Conservation (phyloP, 164 flowering plant species). For the Piper longum region DNA sequence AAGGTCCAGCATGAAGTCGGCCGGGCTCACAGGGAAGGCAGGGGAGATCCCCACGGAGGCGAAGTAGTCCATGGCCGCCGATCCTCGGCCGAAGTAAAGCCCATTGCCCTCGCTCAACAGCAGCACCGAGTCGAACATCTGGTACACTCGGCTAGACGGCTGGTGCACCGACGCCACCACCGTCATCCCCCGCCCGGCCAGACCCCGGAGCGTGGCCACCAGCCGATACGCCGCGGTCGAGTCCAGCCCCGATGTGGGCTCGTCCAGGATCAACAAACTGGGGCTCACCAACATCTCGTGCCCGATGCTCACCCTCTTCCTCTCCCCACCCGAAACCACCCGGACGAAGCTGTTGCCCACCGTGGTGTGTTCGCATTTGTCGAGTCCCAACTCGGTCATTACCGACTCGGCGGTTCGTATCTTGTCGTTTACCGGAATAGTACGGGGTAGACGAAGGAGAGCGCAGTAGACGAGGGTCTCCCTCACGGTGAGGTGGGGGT, state of each 20-base stretch:
- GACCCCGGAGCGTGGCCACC: conserved; percentile 28
- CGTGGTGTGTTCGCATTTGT: conserved; percentile 54
- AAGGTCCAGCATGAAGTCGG: conserved; percentile 89
- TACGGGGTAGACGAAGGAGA: conserved; percentile 42
- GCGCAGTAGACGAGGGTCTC: conserved; percentile 72
- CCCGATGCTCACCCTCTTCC: conserved; percentile 72
- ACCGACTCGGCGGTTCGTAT: conserved; percentile 43
- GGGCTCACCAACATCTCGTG: conserved; percentile 86
- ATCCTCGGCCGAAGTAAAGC: conserved; percentile 54
- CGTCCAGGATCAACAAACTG: conserved; percentile 63
- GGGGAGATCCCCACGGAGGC: conserved; percentile 54
- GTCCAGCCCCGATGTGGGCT: conserved; percentile 88
- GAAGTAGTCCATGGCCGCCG: conserved; percentile 56
- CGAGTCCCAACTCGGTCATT: conserved; percentile 52
- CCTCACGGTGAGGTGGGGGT: conserved; percentile 76
- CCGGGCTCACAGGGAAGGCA: conserved; percentile 73
- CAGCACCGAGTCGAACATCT: conserved; percentile 57
- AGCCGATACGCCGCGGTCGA: conserved; percentile 70
- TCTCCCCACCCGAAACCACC: conserved; percentile 83
- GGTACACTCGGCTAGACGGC: conserved; percentile 76
- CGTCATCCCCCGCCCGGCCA: conserved; percentile 72
- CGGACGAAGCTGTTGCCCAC: conserved; percentile 57
- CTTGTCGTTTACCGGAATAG: conserved; percentile 28
- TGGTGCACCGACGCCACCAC: conserved; percentile 75
- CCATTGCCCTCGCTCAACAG: conserved; percentile 60